Conservation (phyloP, 2,329 filamentous ascomycete species). For the Alternaria ventricosa region DNA sequence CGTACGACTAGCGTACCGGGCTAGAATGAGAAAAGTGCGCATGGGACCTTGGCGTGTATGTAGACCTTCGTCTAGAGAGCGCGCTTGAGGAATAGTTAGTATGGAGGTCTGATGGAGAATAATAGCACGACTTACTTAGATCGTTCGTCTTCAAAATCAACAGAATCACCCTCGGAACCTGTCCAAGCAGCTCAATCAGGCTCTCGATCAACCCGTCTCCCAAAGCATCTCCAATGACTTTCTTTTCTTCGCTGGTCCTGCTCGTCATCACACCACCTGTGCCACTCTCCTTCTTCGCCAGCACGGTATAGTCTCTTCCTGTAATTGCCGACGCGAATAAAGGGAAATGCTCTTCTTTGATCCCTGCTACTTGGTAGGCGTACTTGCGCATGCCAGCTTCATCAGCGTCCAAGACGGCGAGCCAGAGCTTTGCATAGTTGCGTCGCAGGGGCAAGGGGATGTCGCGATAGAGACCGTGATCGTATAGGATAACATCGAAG, state of each 20-base stretch:
- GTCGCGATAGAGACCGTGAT: slow-evolving; percentile 94
- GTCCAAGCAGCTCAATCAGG: slow-evolving; percentile 83
- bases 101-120: background rate
- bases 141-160: slow-evolving; percentile 98
- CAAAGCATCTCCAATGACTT: slow-evolving; percentile 81
- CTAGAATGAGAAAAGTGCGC: slow-evolving; percentile 69
- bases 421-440: slow-evolving; percentile 95
- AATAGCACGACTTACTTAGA: slow-evolving; percentile 65
- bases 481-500: slow-evolving; percentile 95
- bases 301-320: slow-evolving; percentile 83
- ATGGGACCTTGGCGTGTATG: slow-evolving; percentile 72
- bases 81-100: slow-evolving; percentile 56
- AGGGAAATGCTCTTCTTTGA: slow-evolving; percentile 88
- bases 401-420: slow-evolving; percentile 91
- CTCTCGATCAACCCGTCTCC: slow-evolving; percentile 89
- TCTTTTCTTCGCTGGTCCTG: slow-evolving; percentile 78
- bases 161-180: slow-evolving; percentile 89
- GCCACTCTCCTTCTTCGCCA: slow-evolving; percentile 59
- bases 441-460: slow-evolving; percentile 80
- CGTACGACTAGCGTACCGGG: slow-evolving; percentile 66
- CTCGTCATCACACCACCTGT: slow-evolving; percentile 55
- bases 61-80: slow-evolving; percentile 89
- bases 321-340: slow-evolving; percentile 97
- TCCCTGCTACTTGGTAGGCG: slow-evolving; percentile 84
- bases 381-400: slow-evolving; percentile 86